Percentiles rank a stretch among this genome's conserved stretches.
Conservation (phyloP, 2,329 filamentous ascomycete species). For the Aureobasidium sp. region DNA sequence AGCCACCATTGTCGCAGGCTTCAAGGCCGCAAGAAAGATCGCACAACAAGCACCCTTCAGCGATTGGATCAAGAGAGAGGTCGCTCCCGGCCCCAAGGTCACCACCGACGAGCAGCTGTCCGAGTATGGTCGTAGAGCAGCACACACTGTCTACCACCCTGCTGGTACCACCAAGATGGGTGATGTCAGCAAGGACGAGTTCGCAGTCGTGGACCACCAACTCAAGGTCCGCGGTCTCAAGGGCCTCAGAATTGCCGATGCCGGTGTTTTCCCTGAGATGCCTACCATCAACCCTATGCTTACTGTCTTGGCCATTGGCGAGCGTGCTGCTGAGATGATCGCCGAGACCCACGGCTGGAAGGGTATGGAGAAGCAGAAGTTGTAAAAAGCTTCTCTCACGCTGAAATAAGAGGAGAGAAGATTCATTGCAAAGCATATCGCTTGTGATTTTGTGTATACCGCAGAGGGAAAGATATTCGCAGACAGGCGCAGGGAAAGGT, state of each 20-base stretch:
- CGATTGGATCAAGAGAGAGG: conserved; percentile 75
- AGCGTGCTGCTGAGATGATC: conserved; percentile 78
- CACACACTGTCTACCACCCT: conserved; percentile 87
- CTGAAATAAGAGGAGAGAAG: neutral
- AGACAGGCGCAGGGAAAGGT: neutral
- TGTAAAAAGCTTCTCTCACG: conserved; percentile 32
- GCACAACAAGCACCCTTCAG: conserved; percentile 66
- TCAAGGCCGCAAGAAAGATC: conserved; percentile 66
- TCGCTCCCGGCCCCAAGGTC: conserved; percentile 66
- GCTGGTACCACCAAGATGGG: conserved; percentile 90
- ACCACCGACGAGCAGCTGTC: conserved; percentile 73
- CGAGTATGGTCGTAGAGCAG: conserved; percentile 72
- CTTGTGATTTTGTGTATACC: neutral
- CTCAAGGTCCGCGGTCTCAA: conserved; percentile 66
- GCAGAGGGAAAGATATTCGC: neutral
- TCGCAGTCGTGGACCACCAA: conserved; percentile 73
- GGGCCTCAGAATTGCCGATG: conserved; percentile 73
- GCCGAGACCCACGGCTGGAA: conserved; percentile 64
- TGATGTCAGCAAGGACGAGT: conserved; percentile 56
- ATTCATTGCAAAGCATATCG: neutral
- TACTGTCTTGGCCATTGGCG: conserved; percentile 75
- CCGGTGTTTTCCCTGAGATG: conserved; percentile 84
- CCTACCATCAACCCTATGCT: conserved; percentile 84
- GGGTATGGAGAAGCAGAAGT: conserved; percentile 46
- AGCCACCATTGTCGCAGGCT: conserved; percentile 69